Conservation (phyloP, 495 filamentous ascomycete species). For the Amphirosellinia nigrospora region DNA sequence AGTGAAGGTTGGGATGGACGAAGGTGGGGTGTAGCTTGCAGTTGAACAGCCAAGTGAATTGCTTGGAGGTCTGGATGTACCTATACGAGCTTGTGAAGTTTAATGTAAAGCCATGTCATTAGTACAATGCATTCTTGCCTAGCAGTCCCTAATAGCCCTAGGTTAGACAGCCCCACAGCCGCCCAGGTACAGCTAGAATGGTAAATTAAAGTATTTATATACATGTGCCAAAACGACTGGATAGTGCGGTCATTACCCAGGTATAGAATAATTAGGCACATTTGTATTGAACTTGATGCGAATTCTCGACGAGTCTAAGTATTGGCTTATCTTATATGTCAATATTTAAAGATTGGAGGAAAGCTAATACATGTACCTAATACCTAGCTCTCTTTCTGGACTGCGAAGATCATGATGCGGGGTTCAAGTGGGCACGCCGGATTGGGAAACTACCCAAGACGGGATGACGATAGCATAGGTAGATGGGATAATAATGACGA, state of each 20-base stretch:
- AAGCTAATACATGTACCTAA: not conserved
- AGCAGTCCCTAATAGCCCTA: not conserved
- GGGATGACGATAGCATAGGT: not conserved
- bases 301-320: too few relatives aligned
- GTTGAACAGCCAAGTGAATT: constrained; percentile 6
- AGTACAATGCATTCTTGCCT: not conserved
- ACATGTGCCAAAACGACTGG: not conserved
- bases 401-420: constrained; percentile 14
- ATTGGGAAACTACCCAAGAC: constrained; percentile 23
- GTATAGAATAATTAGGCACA: not conserved
- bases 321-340: too few relatives aligned
- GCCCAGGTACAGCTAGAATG: not conserved
- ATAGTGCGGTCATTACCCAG: too few relatives aligned
- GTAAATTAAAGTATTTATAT: not conserved
- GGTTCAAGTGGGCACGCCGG: constrained; percentile 14
- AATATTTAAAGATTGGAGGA: too few relatives aligned
- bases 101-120: not conserved
- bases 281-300: not conserved
- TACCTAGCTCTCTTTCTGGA: not conserved
- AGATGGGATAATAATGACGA: not conserved
- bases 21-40: not conserved
- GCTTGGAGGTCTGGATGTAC: not conserved
- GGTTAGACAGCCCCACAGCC: not conserved
- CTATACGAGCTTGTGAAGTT: not conserved
- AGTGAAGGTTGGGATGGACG: not conserved